Base-by-base conservation (phyloP, 306 rosid species). In the Lotus japonicus region DNA sequence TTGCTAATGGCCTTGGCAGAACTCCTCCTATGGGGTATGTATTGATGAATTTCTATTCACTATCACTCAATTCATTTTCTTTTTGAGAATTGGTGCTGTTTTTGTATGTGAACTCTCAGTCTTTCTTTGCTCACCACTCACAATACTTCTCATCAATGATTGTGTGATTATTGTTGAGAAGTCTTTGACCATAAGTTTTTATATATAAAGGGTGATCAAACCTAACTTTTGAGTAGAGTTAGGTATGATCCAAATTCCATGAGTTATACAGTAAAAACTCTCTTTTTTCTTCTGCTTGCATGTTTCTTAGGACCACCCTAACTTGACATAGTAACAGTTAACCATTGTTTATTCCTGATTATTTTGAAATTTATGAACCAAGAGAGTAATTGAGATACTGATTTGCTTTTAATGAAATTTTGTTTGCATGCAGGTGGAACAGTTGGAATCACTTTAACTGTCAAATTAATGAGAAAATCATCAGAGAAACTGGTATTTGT, bases 11-110 rank as follows among this genome's bases (percentile, higher is more conserved):
- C 38, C 92, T 94, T 62, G 95, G 68, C 16, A 36, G 0, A 59
- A 88, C 97, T 82, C 98, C 98, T 86, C 98, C 97, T 53, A 86
- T 90, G 97, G 97, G 98, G 98, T 53, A 33, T 61, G 11, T 28
- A 8, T 31, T 31, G 0, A 5, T 31, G 1, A 50, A 15, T 21
- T 31, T 36, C 7, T 28, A 28, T 63, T 57, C 38, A 66, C 0
- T 9, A 12, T 53, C 43, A 17, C 12, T 9, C 13, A 4, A 36
- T 15, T 42, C 16, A 43, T 58, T 74, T 58, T 48, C 43, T 67
- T 4, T 8, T 10, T 35, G 4, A 4, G 2, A 54, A 11, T 45
- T 45, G 2, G 56, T 6, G 28, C 31, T 5, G 26, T 62, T 41
- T 39, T 26, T 13, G 18, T 11, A 57, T 31, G 5, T 26, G 13